phyloP scores from a whole-genome alignment of 2,329 filamentous ascomycete genomes.

The Penicillium nordicum region DNA sequence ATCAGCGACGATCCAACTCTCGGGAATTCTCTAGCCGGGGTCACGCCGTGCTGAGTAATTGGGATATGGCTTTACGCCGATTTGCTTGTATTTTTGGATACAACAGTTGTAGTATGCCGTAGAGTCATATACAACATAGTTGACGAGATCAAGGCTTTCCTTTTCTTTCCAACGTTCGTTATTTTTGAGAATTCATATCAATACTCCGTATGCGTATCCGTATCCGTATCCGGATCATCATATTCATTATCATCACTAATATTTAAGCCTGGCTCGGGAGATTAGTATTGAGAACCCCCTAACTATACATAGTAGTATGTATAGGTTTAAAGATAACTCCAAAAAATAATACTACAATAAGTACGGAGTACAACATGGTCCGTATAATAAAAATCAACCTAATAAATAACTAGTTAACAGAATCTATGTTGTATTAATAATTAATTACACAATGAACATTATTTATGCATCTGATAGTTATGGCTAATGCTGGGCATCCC shows the following conservation, averaged over 20 bases:
- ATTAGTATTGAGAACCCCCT: not conserved
- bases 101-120: not conserved
- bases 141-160: not conserved
- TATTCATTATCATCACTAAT: not conserved
- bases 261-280: not conserved
- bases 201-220: too few species aligned
- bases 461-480: not conserved
- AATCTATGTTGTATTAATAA: not conserved
- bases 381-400: too few species aligned
- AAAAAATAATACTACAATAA: not conserved
- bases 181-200: too few species aligned
- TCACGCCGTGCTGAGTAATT: constrained; percentile 13
- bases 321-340: too few species aligned
- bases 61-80: not conserved
- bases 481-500: not conserved
- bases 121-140: too few species aligned
- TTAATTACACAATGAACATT: not conserved
- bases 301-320: not conserved
- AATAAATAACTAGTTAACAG: not conserved
- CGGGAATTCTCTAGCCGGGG: constrained; percentile 1
- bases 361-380: too few species aligned
- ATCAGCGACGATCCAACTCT: not conserved
- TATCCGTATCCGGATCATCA: not conserved
- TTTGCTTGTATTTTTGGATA: not conserved
- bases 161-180: too few species aligned